Evolutionary conservation across 352 stramenopile species (phyloP).

Genomic region (Peronospora tabacina): DNA sequence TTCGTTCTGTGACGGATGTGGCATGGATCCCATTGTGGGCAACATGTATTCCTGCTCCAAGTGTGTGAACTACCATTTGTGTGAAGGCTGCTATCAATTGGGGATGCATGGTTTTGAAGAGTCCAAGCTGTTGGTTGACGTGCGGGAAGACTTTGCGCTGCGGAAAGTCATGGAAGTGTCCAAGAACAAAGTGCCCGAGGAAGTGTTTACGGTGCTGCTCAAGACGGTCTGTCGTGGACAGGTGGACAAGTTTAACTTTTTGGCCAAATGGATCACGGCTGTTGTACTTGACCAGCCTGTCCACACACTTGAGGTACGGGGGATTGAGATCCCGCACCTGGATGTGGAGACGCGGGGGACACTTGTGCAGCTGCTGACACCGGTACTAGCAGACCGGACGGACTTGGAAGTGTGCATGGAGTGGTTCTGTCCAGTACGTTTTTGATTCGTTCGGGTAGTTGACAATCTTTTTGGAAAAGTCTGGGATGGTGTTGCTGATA

Average conservation of each 20-base stretch:
- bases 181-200: slow-evolving; percentile 69
- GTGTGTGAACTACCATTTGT: slow-evolving; percentile 80
- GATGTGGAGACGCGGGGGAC: slow-evolving; percentile 60
- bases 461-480: neutral
- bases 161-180: slow-evolving; percentile 65
- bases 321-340: slow-evolving; percentile 80
- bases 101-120: slow-evolving; percentile 82
- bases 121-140: slow-evolving; percentile 60
- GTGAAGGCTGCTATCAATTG: slow-evolving; percentile 76
- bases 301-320: slow-evolving; percentile 59
- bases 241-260: slow-evolving; percentile 86
- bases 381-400: slow-evolving; percentile 67
- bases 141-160: slow-evolving; percentile 78
- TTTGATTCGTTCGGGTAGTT: slow-evolving; percentile 1
- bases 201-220: slow-evolving; percentile 76
- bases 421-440: slow-evolving; percentile 72
- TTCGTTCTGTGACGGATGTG: slow-evolving; percentile 86
- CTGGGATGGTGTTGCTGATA: slow-evolving; percentile 8
- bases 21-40: slow-evolving; percentile 82
- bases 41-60: slow-evolving; percentile 87
- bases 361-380: slow-evolving; percentile 72
- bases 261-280: slow-evolving; percentile 78
- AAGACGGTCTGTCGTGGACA: slow-evolving; percentile 80
- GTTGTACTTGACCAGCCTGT: slow-evolving; percentile 69
- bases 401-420: slow-evolving; percentile 86